Evolutionary conservation across 2,329 filamentous ascomycete species (phyloP).

Genomic region (Fusarium sp.): DNA sequence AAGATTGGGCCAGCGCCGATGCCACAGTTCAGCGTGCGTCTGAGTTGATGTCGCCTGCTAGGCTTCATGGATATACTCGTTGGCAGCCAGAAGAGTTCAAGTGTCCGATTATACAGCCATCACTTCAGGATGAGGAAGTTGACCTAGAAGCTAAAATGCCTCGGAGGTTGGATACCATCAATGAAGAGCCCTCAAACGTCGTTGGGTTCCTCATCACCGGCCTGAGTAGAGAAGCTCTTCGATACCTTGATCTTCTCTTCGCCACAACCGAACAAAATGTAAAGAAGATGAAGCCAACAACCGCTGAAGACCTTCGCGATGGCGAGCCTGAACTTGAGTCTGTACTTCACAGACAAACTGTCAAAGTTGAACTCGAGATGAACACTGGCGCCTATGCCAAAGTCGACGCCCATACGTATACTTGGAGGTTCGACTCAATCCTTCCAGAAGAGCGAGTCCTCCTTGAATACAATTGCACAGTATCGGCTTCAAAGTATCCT

Average conservation of each 20-base stretch:
- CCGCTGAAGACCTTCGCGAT: background rate
- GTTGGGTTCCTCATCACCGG: background rate
- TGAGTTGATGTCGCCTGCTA: background rate
- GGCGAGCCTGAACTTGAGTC: background rate
- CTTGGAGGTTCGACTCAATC: background rate
- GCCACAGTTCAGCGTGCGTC: background rate
- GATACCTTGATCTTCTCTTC: slow-evolving; percentile 1
- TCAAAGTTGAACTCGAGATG: background rate
- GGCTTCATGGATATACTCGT: background rate
- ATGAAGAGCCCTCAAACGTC: background rate
- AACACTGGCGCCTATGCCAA: background rate
- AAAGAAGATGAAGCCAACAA: background rate
- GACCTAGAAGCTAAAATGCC: too few relatives aligned
- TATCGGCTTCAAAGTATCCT: background rate
- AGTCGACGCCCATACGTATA: background rate
- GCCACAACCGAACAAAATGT: background rate
- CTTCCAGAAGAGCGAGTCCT: background rate
- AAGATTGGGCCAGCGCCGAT: slow-evolving; percentile 1
- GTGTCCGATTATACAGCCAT: background rate
- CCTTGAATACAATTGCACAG: background rate
- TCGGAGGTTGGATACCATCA: too few relatives aligned
- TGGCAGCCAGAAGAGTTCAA: background rate
- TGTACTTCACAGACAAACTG: background rate
- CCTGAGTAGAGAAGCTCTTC: background rate
- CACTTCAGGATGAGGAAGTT: too few relatives aligned